Evolutionary conservation across 2,329 filamentous ascomycete genomes (phyloP).

Genomic region (Hypocreales sp.): DNA sequence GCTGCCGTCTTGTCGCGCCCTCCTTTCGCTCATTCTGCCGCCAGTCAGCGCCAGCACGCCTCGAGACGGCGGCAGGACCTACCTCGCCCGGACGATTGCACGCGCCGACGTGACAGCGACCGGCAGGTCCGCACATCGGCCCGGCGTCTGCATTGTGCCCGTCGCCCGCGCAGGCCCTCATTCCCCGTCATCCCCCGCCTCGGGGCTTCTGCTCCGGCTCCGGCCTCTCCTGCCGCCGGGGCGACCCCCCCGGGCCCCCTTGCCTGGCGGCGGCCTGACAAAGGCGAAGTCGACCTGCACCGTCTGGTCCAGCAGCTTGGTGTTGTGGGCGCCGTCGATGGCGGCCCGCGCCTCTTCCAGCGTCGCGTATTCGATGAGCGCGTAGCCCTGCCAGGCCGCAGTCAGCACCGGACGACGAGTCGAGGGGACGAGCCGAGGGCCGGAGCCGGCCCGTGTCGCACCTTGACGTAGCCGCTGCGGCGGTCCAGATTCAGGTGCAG

Average conservation of each 20-base stretch:
- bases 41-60: no score
- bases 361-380: slow-evolving; percentile 70
- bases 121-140: slow-evolving; percentile 4
- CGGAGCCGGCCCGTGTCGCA: no score
- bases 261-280: slow-evolving; percentile 57
- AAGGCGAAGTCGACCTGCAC: slow-evolving; percentile 75
- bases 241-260: slow-evolving; percentile 21
- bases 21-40: no score
- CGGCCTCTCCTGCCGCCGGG: slow-evolving; percentile 24
- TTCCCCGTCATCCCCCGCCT: slow-evolving; percentile 18
- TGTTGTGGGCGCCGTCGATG: slow-evolving; percentile 62
- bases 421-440: no score
- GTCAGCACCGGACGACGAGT: no score
- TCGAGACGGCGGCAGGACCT: neutral
- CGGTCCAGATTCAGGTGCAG: slow-evolving; percentile 71
- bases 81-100: neutral
- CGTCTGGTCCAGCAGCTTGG: slow-evolving; percentile 69
- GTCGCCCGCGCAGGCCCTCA: slow-evolving; percentile 2
- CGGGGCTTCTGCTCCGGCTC: slow-evolving; percentile 34
- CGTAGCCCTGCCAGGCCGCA: slow-evolving; percentile 48
- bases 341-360: slow-evolving; percentile 67
- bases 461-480: slow-evolving; percentile 77
- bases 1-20: no score
- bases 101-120: slow-evolving; percentile 4
- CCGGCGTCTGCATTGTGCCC: neutral